Base-by-base conservation (phyloP, 1,284 basidiomycete species). In the Coniophora puteana region DNA sequence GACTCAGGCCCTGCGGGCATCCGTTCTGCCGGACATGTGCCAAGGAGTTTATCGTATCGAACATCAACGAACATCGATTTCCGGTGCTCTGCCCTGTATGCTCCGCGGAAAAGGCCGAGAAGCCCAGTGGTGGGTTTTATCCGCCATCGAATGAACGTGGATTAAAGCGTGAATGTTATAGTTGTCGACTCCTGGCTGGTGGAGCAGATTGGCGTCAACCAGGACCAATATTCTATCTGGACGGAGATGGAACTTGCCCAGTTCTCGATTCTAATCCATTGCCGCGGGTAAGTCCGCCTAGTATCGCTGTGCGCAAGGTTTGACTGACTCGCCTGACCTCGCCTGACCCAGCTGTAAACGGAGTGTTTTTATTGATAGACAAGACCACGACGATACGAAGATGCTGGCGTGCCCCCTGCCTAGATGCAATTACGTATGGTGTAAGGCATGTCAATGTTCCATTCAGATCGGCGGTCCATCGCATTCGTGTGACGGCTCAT, bases 1-100 rank as follows among this genome's bases (percentile, higher is more conserved):
- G 56, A 3, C 57, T 82, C 20, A 59, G 68, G 0, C 49, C 45
- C 1, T 85, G 82, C 46, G 51, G 59, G 5, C 80, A 84, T 51
- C 40, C 53, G 4, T 75, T 80, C 47, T 83, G 82, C 53, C 67
- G 77, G 41, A 58, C 65, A 4, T 85, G 83, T 48, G 51, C 77
- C 8, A 60, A 61, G 20, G 52, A 58, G 3, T 71, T 80, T 47
- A 62, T 78, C 17, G 49, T 50, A 5, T 55, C 65, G 10, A 74
- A 74, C 51, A 61, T 84, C 20, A 52, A 61, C 7, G 71, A 80
- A 31, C 71, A 70, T 44, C 67, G 69, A 8, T 83, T 74, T 48
- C 80, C 82, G 0, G 74, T 83, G 12, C 49, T 73, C 6, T 84
- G 82, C 51, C 82, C 83, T 0, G 55, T 64, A 2, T 84, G 82